Conservation (phyloP, 495 filamentous ascomycete species). For the Xylaria telfairii region DNA sequence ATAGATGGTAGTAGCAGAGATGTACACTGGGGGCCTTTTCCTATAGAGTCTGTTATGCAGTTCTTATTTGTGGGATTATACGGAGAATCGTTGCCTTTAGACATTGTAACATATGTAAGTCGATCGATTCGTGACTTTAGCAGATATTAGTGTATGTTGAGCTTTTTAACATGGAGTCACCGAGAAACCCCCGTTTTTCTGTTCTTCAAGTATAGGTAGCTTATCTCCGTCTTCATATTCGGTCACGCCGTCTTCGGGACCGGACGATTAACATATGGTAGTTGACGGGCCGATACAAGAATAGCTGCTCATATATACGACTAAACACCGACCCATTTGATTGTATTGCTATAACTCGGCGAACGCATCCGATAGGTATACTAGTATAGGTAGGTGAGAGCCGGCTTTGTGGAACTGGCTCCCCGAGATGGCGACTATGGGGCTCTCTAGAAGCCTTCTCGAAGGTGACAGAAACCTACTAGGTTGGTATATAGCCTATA, state of each 20-base stretch:
- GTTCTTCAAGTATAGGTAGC: too few species aligned
- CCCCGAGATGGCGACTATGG: background rate
- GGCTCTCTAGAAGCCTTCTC: conserved; percentile 19
- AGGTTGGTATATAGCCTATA: background rate
- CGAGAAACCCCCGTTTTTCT: background rate
- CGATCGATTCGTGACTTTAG: background rate
- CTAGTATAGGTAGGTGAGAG: background rate
- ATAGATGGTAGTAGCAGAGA: background rate
- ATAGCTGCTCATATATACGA: background rate
- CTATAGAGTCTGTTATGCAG: too few species aligned
- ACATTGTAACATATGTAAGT: background rate
- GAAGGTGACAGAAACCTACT: background rate
- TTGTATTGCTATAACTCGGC: background rate
- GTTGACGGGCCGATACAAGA: background rate
- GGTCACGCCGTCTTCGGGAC: background rate
- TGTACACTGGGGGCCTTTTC: background rate
- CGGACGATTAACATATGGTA: background rate
- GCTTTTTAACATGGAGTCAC: background rate
- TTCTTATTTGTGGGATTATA: conserved; percentile 9
- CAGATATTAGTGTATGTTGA: background rate
- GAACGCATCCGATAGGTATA: background rate
- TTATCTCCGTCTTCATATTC: too few species aligned
- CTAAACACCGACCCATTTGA: background rate
- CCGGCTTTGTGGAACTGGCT: conserved; percentile 8
- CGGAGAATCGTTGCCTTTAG: background rate